Conservation (phyloP, 2,329 filamentous ascomycete genomes). For the Diaporthe aspalathi region DNA sequence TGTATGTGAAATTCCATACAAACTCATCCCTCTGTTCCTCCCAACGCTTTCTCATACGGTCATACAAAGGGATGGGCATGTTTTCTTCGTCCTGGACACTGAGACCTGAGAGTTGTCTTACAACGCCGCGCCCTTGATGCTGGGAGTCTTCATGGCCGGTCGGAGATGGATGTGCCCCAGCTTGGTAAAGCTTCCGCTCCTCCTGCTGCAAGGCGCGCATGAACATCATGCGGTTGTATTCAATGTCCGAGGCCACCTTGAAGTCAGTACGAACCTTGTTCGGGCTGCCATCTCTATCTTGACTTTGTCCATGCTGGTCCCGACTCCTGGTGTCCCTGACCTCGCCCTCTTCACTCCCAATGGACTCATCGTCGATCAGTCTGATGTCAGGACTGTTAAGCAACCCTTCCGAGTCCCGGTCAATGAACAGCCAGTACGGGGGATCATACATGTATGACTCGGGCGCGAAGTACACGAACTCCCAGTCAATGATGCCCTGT, state of each 20-base stretch:
- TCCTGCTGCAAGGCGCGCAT: constrained; percentile 2
- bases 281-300: background rate
- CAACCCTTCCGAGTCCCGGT: background rate
- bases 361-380: background rate
- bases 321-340: too few relatives aligned
- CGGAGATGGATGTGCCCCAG: too few relatives aligned
- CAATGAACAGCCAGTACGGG: background rate
- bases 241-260: background rate
- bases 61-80: constrained; percentile 1
- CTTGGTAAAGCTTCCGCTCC: background rate
- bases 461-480: background rate
- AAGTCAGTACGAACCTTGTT: background rate
- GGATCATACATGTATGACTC: constrained; percentile 1
- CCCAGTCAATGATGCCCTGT: background rate
- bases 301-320: background rate
- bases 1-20: constrained; percentile 1
- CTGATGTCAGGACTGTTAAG: too few relatives aligned
- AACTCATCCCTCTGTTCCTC: background rate
- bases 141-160: background rate
- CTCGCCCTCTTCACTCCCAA: background rate
- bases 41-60: background rate
- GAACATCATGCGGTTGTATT: background rate
- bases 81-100: background rate
- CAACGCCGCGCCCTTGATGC: background rate
- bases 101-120: background rate